Percentiles rank a stretch among this genome's conserved stretches.
Conservation (phyloP, 192 early-diverging fungal species). For the Neocallimastix lanati region DNA sequence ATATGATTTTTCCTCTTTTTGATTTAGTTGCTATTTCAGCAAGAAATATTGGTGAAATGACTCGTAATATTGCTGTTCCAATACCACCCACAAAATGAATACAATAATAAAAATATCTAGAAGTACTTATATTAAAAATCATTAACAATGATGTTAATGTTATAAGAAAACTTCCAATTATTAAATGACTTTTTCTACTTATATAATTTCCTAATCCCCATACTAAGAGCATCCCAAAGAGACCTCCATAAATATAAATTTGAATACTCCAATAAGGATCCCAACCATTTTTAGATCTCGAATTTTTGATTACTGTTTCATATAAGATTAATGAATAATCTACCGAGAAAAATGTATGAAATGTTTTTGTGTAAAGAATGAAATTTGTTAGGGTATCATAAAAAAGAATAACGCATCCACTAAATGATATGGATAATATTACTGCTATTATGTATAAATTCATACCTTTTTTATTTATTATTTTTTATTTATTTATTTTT, state of each 20-base stretch:
- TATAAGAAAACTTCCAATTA: not conserved
- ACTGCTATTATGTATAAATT: not conserved
- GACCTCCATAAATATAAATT: not conserved
- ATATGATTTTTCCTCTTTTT: not conserved
- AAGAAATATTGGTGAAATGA: not conserved
- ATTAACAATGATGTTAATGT: not conserved
- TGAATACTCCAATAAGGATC: not conserved
- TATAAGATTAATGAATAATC: not conserved
- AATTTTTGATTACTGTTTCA: not conserved
- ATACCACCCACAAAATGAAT: not conserved
- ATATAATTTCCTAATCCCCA: not conserved
- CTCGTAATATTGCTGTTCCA: not conserved
- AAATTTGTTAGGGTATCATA: not conserved
- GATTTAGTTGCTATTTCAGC: not conserved
- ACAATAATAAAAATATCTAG: not conserved
- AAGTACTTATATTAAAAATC: not conserved
- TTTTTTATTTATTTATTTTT: too few species aligned
- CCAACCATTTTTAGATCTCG: not conserved
- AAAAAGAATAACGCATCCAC: not conserved
- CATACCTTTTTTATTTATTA: not conserved
- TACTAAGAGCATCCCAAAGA: not conserved
- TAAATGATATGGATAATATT: not conserved
- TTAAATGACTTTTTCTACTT: not conserved
- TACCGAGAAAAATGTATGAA: not conserved
- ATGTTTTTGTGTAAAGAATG: not conserved